phyloP scores from a whole-genome alignment of 2,329 filamentous ascomycete species.

The Colletotrichum echinochloae region DNA sequence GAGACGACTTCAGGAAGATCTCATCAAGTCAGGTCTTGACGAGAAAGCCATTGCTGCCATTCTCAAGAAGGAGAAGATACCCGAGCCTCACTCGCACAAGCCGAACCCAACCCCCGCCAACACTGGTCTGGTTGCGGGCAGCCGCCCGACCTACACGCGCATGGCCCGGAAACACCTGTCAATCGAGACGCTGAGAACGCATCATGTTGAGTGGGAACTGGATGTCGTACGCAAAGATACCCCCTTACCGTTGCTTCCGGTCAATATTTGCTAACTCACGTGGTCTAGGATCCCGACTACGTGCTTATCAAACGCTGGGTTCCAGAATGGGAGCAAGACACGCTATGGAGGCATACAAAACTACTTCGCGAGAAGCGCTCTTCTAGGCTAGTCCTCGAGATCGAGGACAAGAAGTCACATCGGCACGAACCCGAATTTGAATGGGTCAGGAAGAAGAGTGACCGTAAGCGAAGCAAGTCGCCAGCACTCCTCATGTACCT shows the following conservation, averaged over 20 bases:
- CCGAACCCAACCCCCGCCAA: conserved; percentile 5
- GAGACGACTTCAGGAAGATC: conserved; percentile 66
- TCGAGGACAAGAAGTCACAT: conserved; percentile 60
- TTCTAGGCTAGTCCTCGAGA: conserved; percentile 57
- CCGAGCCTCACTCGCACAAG: conserved; percentile 44
- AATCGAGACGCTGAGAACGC: conserved; percentile 68
- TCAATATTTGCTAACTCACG: neutral
- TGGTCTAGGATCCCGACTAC: conserved; percentile 71
- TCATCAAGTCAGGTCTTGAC: conserved; percentile 69
- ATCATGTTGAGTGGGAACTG: conserved; percentile 68
- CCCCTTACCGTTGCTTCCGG: neutral
- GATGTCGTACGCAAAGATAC: conserved; percentile 61
- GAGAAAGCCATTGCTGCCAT: conserved; percentile 70
- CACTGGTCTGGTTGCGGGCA: conserved; percentile 34
- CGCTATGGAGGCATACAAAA: conserved; percentile 78
- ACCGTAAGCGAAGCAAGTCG: conserved; percentile 67
- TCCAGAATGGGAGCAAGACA: conserved; percentile 76
- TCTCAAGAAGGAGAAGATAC: conserved; percentile 66
- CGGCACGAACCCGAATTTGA: conserved; percentile 63
- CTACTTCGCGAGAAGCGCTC: conserved; percentile 68
- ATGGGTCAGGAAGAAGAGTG: conserved; percentile 68
- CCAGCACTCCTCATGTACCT: conserved; percentile 69
- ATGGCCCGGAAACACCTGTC: conserved; percentile 73
- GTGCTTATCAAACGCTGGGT: conserved; percentile 81
- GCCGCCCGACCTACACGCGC: conserved; percentile 70